A percentile compares a stretch with the other conserved stretches of the same genome.
These are phyloP conservation scores for Ascochyta koolunga DNA, from an alignment of 2,329 filamentous ascomycete genomes.

Conservation along the genomic window DNA sequence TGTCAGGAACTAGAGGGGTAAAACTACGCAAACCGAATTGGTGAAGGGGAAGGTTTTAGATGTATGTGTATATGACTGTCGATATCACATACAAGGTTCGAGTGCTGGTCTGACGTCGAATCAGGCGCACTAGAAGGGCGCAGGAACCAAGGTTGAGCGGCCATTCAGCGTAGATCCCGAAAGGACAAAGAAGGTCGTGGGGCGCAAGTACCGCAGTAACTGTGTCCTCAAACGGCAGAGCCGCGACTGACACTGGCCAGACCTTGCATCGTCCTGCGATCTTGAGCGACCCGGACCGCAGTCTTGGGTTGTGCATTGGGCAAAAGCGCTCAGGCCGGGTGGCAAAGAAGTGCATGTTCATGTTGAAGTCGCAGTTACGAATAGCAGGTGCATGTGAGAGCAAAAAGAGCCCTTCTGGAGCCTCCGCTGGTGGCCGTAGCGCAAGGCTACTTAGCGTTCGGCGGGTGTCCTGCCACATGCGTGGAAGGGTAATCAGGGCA, in stretches of 20 bases:
- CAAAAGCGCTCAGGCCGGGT: not conserved
- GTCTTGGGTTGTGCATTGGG: not conserved
- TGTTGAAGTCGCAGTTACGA: not conserved
- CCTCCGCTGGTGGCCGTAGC: slow-evolving; percentile 29
- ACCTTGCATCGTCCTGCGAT: slow-evolving; percentile 1
- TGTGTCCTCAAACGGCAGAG: not conserved
- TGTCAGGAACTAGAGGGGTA: not conserved
- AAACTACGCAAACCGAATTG: too few species aligned
- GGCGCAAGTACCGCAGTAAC: slow-evolving; percentile 5
- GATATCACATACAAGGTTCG: not conserved
- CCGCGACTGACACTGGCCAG: slow-evolving; percentile 1
- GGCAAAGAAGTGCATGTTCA: not conserved
- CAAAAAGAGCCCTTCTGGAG: slow-evolving; percentile 11
- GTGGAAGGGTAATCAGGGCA: not conserved
- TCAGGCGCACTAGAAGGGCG: slow-evolving; percentile 10
- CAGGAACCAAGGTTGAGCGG: slow-evolving; percentile 8
- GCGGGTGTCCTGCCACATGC: slow-evolving; percentile 4
- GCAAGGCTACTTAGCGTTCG: slow-evolving; percentile 10
- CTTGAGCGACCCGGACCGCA: not conserved
- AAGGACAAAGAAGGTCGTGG: slow-evolving; percentile 5
- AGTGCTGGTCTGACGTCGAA: slow-evolving; percentile 2
- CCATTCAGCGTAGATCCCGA: slow-evolving; percentile 8
- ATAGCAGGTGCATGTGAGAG: not conserved
- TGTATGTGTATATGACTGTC: not conserved
- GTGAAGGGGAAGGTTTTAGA: too few species aligned